These are phyloP conservation scores for Gossypium rotundifolium DNA, from an alignment of 345 rosid genomes.

Conservation along the genomic window DNA sequence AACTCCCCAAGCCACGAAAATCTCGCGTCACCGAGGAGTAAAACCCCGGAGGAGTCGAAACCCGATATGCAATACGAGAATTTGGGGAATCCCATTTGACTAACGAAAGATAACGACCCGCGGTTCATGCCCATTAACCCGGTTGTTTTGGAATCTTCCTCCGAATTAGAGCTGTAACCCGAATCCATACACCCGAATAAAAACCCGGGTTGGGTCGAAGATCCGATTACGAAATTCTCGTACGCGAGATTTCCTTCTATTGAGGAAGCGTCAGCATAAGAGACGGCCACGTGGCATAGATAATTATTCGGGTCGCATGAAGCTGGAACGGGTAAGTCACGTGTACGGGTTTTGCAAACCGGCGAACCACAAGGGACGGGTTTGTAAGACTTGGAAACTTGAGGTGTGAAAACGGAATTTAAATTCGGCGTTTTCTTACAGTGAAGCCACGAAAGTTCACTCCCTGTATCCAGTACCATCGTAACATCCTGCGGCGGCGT, in stretches of 20 bases:
- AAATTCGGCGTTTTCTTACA: slow-evolving; percentile 34
- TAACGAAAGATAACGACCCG: slow-evolving; percentile 64
- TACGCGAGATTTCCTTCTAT: slow-evolving; percentile 54
- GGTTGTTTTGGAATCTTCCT: slow-evolving; percentile 57
- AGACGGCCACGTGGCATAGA: slow-evolving; percentile 46
- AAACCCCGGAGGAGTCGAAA: slow-evolving; percentile 51
- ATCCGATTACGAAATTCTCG: slow-evolving; percentile 45
- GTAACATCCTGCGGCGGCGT: slow-evolving; percentile 57
- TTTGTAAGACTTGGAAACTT: slow-evolving; percentile 39
- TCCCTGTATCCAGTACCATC: slow-evolving; percentile 77
- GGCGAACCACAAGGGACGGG: slow-evolving; percentile 40
- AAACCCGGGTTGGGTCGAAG: slow-evolving; percentile 28
- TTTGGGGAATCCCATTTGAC: slow-evolving; percentile 57
- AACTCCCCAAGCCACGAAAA: slow-evolving; percentile 40
- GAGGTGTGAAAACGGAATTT: slow-evolving; percentile 35
- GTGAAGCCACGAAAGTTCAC: slow-evolving; percentile 75
- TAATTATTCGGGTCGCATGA: slow-evolving; percentile 33
- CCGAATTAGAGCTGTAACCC: slow-evolving; percentile 48
- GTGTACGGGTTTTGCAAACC: slow-evolving; percentile 44
- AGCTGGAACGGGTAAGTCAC: slow-evolving; percentile 41
- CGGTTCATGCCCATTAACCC: slow-evolving; percentile 87
- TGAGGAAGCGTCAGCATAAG: slow-evolving; percentile 58
- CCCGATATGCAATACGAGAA: slow-evolving; percentile 84
- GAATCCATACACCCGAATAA: slow-evolving; percentile 78
- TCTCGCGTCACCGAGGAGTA: slow-evolving; percentile 53